Percentiles rank a stretch among this genome's conserved stretches.
Conservation (phyloP, 2,329 filamentous ascomycete species). For the Sporothrix variecibatus region DNA sequence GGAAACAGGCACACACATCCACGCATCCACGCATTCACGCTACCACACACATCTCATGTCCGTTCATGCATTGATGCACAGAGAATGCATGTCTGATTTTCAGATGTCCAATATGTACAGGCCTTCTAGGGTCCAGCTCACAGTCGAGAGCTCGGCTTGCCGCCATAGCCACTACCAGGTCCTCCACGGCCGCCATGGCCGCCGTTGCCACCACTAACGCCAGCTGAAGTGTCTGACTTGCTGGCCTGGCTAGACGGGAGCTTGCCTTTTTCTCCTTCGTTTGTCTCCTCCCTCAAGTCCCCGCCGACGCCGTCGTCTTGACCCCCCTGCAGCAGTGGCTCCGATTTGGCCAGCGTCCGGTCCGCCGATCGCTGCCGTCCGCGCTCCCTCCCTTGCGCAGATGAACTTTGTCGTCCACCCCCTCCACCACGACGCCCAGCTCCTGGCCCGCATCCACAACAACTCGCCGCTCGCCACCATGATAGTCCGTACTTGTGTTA, state of each 20-base stretch:
- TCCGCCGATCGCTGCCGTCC: constrained; percentile 19
- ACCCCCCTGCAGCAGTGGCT: constrained; percentile 23
- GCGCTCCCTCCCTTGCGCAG: neutral
- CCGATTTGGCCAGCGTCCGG: constrained; percentile 15
- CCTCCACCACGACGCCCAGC: constrained; percentile 31
- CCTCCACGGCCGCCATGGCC: neutral
- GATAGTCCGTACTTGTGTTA: neutral
- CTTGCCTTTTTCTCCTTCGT: neutral
- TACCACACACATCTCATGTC: neutral
- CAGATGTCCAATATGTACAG: neutral
- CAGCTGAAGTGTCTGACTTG: constrained; percentile 17
- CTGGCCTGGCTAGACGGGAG: neutral
- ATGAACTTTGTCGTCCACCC: neutral
- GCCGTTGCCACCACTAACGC: constrained; percentile 11
- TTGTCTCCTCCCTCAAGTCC: neutral
- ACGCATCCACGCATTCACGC: neutral
- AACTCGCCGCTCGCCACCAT: constrained; percentile 9
- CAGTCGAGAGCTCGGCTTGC: constrained; percentile 7
- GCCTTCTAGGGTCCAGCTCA: neutral
- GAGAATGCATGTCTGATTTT: neutral
- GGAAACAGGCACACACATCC: neutral
- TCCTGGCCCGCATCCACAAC: constrained; percentile 30
- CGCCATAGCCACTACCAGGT: neutral
- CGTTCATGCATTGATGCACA: neutral
- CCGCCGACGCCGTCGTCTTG: constrained; percentile 3